These are phyloP conservation scores for Tetrapisispora fleetii DNA, from an alignment of 805 yeast genomes.

Conservation along the genomic window DNA sequence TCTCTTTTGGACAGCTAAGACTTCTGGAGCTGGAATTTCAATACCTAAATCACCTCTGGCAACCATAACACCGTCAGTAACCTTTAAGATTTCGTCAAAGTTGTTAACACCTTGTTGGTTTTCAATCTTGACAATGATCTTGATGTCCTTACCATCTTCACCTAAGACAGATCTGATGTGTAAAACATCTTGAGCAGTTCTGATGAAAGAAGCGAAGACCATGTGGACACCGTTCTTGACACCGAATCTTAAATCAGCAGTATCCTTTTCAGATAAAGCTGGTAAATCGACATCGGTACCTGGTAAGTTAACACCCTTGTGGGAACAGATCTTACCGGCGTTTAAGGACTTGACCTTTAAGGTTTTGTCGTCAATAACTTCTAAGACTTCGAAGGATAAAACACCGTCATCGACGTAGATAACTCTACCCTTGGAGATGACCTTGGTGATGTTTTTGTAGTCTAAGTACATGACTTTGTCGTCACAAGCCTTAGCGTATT, in stretches of 20 bases:
- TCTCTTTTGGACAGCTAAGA: constrained; percentile 96
- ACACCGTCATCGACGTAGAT: constrained; percentile 98
- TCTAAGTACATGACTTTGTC: constrained; percentile 81
- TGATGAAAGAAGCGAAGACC: constrained; percentile 97
- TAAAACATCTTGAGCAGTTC: constrained; percentile 82
- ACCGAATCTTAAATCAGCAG: constrained; percentile 85
- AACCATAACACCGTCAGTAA: constrained; percentile 99
- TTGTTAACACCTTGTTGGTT: constrained; percentile 99
- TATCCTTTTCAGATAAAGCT: constrained; percentile 94
- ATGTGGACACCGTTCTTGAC: constrained; percentile 96
- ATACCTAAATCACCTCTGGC: constrained; percentile 99
- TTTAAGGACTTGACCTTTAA: constrained; percentile 83
- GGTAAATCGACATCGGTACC: constrained; percentile 98
- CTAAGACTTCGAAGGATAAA: constrained; percentile 83
- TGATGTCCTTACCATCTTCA: constrained; percentile 92
- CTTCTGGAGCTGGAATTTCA: constrained; percentile 98
- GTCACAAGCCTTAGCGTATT: constrained; percentile 60
- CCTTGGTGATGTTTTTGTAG: constrained; percentile 94
- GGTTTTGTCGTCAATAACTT: constrained; percentile 69
- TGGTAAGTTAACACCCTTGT: constrained; percentile 98
- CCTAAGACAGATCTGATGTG: constrained; percentile 92
- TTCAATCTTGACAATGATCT: constrained; percentile 95
- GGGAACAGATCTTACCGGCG: constrained; percentile 92
- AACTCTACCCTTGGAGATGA: constrained; percentile 75
- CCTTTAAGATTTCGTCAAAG: constrained; percentile 89